Base-by-base conservation (phyloP, 2,329 filamentous ascomycete species). In the Colletotrichum falcatum region DNA sequence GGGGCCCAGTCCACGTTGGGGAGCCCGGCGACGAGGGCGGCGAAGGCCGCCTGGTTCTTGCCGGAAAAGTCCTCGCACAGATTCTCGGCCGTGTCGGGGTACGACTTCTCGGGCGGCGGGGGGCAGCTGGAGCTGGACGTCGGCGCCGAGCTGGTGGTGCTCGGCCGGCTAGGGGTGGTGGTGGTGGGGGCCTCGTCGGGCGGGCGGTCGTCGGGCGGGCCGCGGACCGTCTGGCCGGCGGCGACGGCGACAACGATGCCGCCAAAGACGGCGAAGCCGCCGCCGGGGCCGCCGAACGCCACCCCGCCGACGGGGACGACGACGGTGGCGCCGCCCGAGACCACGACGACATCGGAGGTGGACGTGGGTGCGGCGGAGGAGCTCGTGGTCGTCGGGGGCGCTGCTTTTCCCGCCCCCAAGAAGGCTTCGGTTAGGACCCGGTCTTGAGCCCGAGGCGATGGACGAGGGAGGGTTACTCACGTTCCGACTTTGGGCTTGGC, bases 151-250 rank as follows among this genome's bases (percentile, higher is more conserved):
- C 61, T 63, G 35, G 49, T 55, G 48, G 61, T 33, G 61, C 49
- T 26, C n/a, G 61, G 35, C 20, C 53, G 48, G 5, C 49, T 12
- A 1, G 49, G 49, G 2, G 49, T 55, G 14, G 12, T 63, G 14
- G 12, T 63, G 5, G 61, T 44, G 4, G 61, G 61, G 12, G 20
- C 49, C 0, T 63, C 28, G 8, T 23, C 49, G 2, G 61, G 55
- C 4, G 49, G 49, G 4, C 44, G 39, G 7, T 63, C 49, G 26
- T 44, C 37, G 14, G 61, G 55, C 20, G 61, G 61, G 8, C 55
- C 61, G n/a, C 61, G 46, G n/a, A 63, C 49, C 12, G 49, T 63
- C 61, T 63, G 61, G 20, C 61, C 49, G 55, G 55, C 61, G 12
- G 61, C 49, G 3, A 63, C 61, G 7, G 61, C 49, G 37, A 63